Evolutionary conservation across 768 basidiomycete genomes (phyloP), one percentile per base, ranked within the genome.

Genomic region (Scleroderma citrinum): DNA sequence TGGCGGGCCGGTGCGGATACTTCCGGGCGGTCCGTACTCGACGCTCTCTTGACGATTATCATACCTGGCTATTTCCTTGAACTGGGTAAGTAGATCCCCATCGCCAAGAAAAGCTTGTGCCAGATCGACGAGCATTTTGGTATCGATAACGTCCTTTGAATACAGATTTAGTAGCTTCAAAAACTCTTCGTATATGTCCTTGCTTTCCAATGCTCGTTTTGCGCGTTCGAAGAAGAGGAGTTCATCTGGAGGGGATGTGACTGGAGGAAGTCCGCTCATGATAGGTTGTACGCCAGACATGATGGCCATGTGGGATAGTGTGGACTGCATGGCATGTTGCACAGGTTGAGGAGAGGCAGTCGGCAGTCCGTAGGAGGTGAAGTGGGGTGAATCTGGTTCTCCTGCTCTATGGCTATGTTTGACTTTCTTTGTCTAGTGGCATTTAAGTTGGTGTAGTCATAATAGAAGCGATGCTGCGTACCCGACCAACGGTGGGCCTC

Each of bases 191-290:
- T 89, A 92, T 32, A 81, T 76, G 46, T 87, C 87, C 51, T 80
- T 77, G 63, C 73, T 80, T 61, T 89, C 89, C 7, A 92, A 68
- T 0, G 81, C 72, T 56, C 83, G 85, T 67, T 88, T 95, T 54
- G 92, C 89, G 36, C 89, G 82, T 61, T 98, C 96, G 62, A 98
- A 98, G 76, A 98, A 98, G 12, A 87, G 72, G 29, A 93, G 77
- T 60, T 96, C 92, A 52, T 91, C 87, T 11, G 79, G 76, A 1
- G 80, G 60, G 20, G 69, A 60, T 48, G 69, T 68, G 1, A 69
- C 66, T 36, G 60, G 47, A 43, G 61, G 46, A 55, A 68, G 66
- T 23, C 62, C 49, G 50, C 63, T 52, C n/a, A 58, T 51, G 44
- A 58, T 47, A 7, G 58, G 45, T 20, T 52, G 54, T 4, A 36